Evolutionary conservation across 768 basidiomycete species (phyloP), one percentile per base, ranked within the genome.

Genomic region (Butyriboletus loyo): DNA sequence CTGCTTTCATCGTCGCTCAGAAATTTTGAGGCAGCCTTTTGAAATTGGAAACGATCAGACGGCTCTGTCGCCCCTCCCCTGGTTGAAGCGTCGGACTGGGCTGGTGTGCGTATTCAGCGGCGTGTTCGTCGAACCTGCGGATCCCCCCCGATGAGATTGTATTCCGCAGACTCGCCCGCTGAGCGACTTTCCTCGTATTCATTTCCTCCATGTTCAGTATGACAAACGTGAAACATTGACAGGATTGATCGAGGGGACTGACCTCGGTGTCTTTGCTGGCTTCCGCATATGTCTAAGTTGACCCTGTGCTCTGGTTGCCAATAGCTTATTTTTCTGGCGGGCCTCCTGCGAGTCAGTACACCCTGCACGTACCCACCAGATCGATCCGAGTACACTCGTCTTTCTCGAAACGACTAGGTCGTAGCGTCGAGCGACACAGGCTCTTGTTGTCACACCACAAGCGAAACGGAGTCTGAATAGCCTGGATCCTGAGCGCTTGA

Each of bases 141-240:
- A 56, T 55, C 41, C 21, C 41, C 21, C 13, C 14, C 10, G 28
- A 17, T 17, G 38, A 50, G 55, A 11, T 41, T 11, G 46, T 37
- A 9, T 19, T 34, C 6, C 22, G 14, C 5, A 36, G 46, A 42
- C 47, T 14, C 7, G 47, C 13, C 11, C 7, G 47, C 13, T 31
- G 9, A 21, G 27, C 35, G 35, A 52, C 51, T 49, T 31, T 53
- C 25, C 46, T 59, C 43, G 42, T 41, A 40, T 41, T 30, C 41
- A 36, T 46, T 53, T 56, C 44, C n/a, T 55, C 50, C 45, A 49
- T 45, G 38, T 25, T 50, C 24, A 45, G 50, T 47, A 62, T 68
- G 68, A 68, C 57, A 68, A 62, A 64, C 62, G 56, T 76, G 76
- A 79, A 76, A 78, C 77, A 75, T 52, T 47, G 58, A 54, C 64